phyloP scores from a whole-genome alignment of 1,284 basidiomycete species.

The Heterobasidion occidentale region DNA sequence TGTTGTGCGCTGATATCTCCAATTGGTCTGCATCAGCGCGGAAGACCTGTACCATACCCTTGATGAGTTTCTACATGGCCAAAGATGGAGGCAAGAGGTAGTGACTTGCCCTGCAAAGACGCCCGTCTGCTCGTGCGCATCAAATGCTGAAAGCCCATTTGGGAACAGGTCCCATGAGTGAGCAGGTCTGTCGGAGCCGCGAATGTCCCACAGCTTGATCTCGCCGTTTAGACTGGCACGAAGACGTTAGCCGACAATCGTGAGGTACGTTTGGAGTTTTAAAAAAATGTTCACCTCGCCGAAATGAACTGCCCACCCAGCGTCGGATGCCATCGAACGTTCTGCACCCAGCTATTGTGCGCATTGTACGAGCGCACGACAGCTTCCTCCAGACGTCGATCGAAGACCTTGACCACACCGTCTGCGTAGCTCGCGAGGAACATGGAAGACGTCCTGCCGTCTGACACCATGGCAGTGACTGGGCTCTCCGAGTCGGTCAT shows the following conservation, averaged over 20 bases:
- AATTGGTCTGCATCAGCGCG: constrained; percentile 46
- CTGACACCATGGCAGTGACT: constrained; percentile 80
- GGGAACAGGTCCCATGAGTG: constrained; percentile 64
- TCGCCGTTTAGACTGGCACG: constrained; percentile 76
- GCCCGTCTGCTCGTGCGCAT: constrained; percentile 80
- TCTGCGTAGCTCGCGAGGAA: constrained; percentile 93
- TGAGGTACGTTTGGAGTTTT: background rate
- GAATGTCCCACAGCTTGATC: constrained; percentile 89
- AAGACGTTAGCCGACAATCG: background rate
- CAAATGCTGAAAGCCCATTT: constrained; percentile 77
- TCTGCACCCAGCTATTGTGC: constrained; percentile 90
- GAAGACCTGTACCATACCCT: constrained; percentile 40
- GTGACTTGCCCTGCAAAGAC: constrained; percentile 80
- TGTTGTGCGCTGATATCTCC: constrained; percentile 54
- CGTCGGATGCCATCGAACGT: constrained; percentile 76
- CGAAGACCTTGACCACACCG: constrained; percentile 87
- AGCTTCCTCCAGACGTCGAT: constrained; percentile 82
- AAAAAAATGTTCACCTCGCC: constrained; percentile 56
- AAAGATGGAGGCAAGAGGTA: background rate
- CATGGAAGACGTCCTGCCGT: constrained; percentile 71
- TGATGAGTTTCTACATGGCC: constrained; percentile 2
- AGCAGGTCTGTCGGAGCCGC: constrained; percentile 56
- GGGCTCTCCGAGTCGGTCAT: constrained; percentile 88
- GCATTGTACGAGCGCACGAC: constrained; percentile 78
- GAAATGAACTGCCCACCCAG: constrained; percentile 76